Conservation (phyloP, 2,329 filamentous ascomycete species). For the Dissoconium aciculare region DNA sequence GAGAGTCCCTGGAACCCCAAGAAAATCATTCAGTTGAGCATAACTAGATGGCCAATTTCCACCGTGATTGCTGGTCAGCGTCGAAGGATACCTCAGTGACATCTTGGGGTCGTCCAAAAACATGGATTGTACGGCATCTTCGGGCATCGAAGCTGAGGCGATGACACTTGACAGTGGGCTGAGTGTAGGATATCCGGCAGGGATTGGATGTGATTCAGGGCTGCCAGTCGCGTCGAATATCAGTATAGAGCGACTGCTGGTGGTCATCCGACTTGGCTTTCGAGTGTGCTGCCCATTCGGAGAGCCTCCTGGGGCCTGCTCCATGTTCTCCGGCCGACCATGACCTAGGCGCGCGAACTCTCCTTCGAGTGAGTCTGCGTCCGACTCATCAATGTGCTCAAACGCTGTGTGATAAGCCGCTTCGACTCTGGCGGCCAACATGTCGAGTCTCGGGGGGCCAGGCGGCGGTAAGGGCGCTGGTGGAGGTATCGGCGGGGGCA, state of each 20-base stretch:
- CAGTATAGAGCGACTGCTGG: conserved; percentile 77
- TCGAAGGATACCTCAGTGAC: neutral
- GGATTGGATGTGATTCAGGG: conserved; percentile 11
- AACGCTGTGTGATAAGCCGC: conserved; percentile 17
- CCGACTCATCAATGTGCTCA: conserved; percentile 32
- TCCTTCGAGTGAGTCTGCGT: conserved; percentile 56
- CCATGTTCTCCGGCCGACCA: too few species aligned
- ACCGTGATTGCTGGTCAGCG: neutral
- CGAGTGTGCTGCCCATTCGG: conserved; percentile 2
- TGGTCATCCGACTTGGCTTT: conserved; percentile 46
- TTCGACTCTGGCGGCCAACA: conserved; percentile 44
- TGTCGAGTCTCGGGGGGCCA: conserved; percentile 35
- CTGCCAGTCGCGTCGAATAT: conserved; percentile 64
- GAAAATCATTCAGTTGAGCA: neutral
- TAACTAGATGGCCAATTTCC: neutral
- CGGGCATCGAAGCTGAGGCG: neutral
- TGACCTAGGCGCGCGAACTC: conserved; percentile 33
- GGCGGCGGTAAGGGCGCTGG: conserved; percentile 11
- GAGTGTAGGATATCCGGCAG: conserved; percentile 13
- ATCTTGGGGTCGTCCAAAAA: neutral
- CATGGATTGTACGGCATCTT: conserved; percentile 1
- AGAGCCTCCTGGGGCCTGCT: neutral
- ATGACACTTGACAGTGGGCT: too few species aligned
- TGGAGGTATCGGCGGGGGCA: too few species aligned
- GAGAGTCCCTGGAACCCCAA: neutral